phyloP scores from a whole-genome alignment of 805 yeast species.

The Candida insectorum region DNA sequence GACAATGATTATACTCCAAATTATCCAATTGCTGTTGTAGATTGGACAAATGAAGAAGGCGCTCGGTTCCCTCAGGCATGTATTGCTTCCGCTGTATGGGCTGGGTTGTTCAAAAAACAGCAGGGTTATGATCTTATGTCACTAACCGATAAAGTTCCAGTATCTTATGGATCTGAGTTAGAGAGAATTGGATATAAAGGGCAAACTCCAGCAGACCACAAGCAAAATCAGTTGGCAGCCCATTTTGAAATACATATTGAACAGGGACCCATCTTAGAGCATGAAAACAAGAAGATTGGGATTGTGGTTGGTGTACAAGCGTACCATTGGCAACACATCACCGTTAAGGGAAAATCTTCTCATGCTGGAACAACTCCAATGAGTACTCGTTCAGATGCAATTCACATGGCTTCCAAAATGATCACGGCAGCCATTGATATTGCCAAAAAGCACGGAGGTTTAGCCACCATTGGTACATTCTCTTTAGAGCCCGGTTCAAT shows the following conservation, averaged over 20 bases:
- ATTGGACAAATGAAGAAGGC: conserved; percentile 79
- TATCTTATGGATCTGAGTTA: conserved; percentile 52
- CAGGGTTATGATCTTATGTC: conserved; percentile 51
- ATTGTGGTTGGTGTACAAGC: conserved; percentile 67
- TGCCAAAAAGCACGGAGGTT: conserved; percentile 50
- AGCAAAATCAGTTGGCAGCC: conserved; percentile 54
- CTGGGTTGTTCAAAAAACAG: conserved; percentile 46
- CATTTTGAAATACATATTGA: conserved; percentile 76
- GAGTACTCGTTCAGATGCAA: conserved; percentile 56
- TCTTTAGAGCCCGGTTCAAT: conserved; percentile 57
- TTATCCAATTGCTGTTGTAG: conserved; percentile 60
- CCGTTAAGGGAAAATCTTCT: conserved; percentile 59
- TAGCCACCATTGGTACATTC: conserved; percentile 58
- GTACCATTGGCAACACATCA: conserved; percentile 56
- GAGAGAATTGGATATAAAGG: conserved; percentile 64
- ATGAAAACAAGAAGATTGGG: conserved; percentile 53
- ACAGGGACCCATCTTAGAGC: conserved; percentile 70
- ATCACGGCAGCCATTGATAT: conserved; percentile 53
- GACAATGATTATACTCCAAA: conserved; percentile 58
- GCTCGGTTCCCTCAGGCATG: conserved; percentile 70
- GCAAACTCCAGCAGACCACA: conserved; percentile 42
- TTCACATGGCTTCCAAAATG: conserved; percentile 55
- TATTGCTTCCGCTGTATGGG: conserved; percentile 69
- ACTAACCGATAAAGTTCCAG: conserved; percentile 43
- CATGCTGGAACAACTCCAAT: conserved; percentile 79